Base-by-base conservation (phyloP, 1,284 basidiomycete species). In the Wolfiporia cocos region DNA sequence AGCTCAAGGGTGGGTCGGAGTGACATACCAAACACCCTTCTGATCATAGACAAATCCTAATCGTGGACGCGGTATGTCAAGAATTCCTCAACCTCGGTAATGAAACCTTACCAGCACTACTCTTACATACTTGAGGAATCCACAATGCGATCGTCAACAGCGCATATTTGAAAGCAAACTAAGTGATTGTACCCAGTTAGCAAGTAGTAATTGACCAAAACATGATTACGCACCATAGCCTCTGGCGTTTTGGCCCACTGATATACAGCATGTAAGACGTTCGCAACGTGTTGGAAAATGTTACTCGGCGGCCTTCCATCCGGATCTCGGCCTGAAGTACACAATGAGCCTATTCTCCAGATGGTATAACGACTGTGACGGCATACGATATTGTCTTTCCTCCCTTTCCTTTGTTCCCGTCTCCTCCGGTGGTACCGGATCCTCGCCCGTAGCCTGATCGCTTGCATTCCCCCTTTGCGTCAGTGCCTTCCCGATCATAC, bases 151-250 rank as follows among this genome's bases (percentile, higher is more conserved):
- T 58, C 0, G 71, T 71, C 12, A 80, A 57, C 14, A 81, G 44
- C 0, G 66, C 68, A 54, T 79, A 78, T 49, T 79, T 75, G 56
- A 79, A 64, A 0, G 72, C 70, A 51, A 78, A 85, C 72, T 74
- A 34, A 24, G 10, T 18, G 26, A 39, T 28, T 29, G 37, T 22
- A 34, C 29, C 30, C 23, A 21, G 34, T 19, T 12, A 15, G 31
- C 24, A 38, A 32, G 7, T 22, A 14, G 17, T 21, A 28, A 14
- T 17, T 34, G 22, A 9, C 17, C 36, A 34, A 17, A 22, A 31
- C 23, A 23, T 17, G 23, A 22, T 28, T n/a, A 56, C 64, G 30
- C 49, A 73, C 71, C 47, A 71, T 48, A 7, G 68, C 70, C 42
- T 75, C 68, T 0, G 70, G 58, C 0, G 68, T 70, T 42, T 59